Evolutionary conservation across 768 basidiomycete species (phyloP), one percentile per base, ranked within the genome.

Genomic region (Lactarius vividus): DNA sequence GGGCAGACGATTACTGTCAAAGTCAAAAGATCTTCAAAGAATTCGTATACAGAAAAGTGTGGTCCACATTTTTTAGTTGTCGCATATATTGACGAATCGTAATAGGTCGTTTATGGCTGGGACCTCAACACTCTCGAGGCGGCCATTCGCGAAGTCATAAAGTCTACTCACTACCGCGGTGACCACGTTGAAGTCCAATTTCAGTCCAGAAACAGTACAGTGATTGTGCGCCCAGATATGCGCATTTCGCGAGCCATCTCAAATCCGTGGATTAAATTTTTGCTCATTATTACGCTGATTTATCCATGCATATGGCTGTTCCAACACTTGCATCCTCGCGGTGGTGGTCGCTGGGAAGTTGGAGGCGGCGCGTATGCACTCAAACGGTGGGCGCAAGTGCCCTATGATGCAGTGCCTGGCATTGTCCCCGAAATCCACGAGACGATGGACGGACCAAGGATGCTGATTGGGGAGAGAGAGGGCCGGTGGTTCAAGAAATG

Each of bases 261-360:
- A 31, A 87, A 86, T 69, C 82, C 80, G 66, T 92, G 88, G 85
- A 75, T 93, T 71, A 87, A 86, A 69, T 80, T 89, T 69, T 72
- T 94, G 15, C 80, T 87, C 26, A 85, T 87, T 71, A 78, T 93
- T 64, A 79, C 87, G 15, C 75, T 92, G 64, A 80, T 94, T 64
- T 94, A 85, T 72, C 92, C 91, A 0, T 86, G 92, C 74, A 81
- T 94, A 68, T 94, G 91, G 91, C 75, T 94, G 4, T 92, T 85
- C 75, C 85, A 86, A 73, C 84, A 86, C 4, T 88, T 89, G 75
- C 81, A 87, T 70, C 72, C 79, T 5, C 78, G 76, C 0, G 91
- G 91, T 9, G 92, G 92, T 6, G 92, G 89, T 0, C 76, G 78
- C 13, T 94, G 92, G 92, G 79, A 82, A 69, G 86, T 92, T 7